Base-by-base conservation (phyloP, 2,329 filamentous ascomycete species). In the Fusarium subtropicale region DNA sequence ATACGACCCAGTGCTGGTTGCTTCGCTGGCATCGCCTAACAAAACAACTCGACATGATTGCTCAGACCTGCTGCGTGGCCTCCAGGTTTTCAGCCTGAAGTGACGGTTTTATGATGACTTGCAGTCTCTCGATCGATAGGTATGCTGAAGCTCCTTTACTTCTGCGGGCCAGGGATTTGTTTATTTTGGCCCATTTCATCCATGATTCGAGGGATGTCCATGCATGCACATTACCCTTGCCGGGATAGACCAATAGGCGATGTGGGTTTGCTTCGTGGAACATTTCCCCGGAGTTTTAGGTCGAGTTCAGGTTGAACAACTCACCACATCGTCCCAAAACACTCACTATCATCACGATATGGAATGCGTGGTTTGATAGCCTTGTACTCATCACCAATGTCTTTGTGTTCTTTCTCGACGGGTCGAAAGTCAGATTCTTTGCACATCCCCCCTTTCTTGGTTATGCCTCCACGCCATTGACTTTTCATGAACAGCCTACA, bases 1-100 rank as follows among this genome's bases (percentile, higher is more conserved):
- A 51, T 59, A 51, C 41, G 56, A 39, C 26, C 42, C 50, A 34
- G 20, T 60, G 36, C 34, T 31, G 38, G 52, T 38, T 71, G 67
- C 64, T 71, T 69, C 61, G 69, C 70, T 72, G 69, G 58, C 71
- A 72, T 60, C 42, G 26, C 18, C 18, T 42, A 22, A 56, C 36
- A 50, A 48, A 26, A 18, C 31, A 50, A 30, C 20, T 38, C 33
- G 24, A 33, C 31, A 8, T 45, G 51, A 54, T 54, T 31, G 26
- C 38, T 44, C 51, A 24, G 28, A 22, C 38, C 33, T 54, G 16
- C 36, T 45, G 39, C 36, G 28, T 54, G 51, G 20, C 51, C 28
- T 44, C 38, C 30, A 24, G 34, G 34, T 48, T 45, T 53, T 8
- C 15, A 54, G 31, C 39, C 31, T 54, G 24, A 22, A 64, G 46